Evolutionary conservation across 1,284 basidiomycete genomes (phyloP).

Genomic region (Marasmius fiardii): DNA sequence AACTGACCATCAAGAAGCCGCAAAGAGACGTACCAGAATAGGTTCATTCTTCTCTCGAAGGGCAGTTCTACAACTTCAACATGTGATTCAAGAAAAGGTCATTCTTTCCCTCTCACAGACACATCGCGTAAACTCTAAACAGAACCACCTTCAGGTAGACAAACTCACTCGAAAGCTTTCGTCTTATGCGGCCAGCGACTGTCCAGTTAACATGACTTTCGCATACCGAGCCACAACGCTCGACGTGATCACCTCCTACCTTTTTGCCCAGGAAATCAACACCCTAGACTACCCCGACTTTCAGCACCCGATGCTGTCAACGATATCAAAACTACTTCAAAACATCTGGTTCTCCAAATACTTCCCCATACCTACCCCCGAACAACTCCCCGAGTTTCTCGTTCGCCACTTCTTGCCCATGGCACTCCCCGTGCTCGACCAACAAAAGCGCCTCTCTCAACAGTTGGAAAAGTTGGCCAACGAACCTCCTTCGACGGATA

Average conservation of each 20-base stretch:
- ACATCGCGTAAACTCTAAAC: constrained; percentile 9
- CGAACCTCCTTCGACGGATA: neutral
- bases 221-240: constrained; percentile 15
- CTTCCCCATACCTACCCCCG: constrained; percentile 10
- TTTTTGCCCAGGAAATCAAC: constrained; percentile 19
- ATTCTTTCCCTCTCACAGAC: neutral
- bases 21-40: constrained; percentile 19
- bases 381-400: neutral
- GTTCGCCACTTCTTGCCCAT: neutral
- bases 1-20: constrained; percentile 16
- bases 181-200: neutral
- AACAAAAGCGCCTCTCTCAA: neutral
- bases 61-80: constrained; percentile 22
- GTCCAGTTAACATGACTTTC: constrained; percentile 5
- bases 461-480: neutral
- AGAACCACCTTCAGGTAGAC: constrained; percentile 7
- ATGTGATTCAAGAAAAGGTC: constrained; percentile 20
- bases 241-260: constrained; percentile 25
- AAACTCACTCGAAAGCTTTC: constrained; percentile 12
- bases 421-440: neutral
- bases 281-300: constrained; percentile 20
- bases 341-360: constrained; percentile 15
- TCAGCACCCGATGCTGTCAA: constrained; percentile 16
- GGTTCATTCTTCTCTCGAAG: constrained; percentile 23
- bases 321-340: constrained; percentile 10